A percentile compares a stretch with the other conserved stretches of the same genome.
phyloP scores from a whole-genome alignment of 1,284 basidiomycete species.

The Ceratobasidium theobromae region DNA sequence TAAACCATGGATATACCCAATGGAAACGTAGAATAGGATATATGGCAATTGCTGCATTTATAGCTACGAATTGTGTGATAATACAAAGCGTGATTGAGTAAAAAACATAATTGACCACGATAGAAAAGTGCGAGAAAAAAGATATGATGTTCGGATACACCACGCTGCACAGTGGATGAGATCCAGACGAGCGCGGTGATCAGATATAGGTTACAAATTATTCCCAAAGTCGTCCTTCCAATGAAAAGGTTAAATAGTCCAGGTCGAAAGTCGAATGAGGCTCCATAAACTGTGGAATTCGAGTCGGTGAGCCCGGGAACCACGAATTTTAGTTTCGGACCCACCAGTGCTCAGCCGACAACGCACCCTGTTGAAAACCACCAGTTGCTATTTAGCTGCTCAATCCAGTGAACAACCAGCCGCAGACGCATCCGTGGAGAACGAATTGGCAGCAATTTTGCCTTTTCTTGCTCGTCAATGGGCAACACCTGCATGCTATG shows the following conservation, averaged over 20 bases:
- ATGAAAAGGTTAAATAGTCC: slow-evolving; percentile 24
- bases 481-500: slow-evolving; percentile 65
- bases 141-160: not conserved
- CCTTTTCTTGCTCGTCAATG: slow-evolving; percentile 94
- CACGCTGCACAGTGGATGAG: not conserved
- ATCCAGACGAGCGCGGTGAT: not conserved
- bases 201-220: slow-evolving; percentile 24
- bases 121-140: not conserved
- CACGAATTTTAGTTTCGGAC: not conserved
- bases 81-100: slow-evolving; percentile 18
- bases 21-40: not conserved
- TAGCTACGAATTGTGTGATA: slow-evolving; percentile 27
- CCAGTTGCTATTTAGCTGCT: slow-evolving; percentile 71
- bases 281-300: slow-evolving; percentile 2
- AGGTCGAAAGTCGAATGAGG: slow-evolving; percentile 23
- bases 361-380: slow-evolving; percentile 51
- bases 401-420: slow-evolving; percentile 92
- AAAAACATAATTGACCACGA: not conserved
- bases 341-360: slow-evolving; percentile 33
- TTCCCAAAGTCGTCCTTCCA: slow-evolving; percentile 20
- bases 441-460: slow-evolving; percentile 87
- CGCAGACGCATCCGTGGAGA: slow-evolving; percentile 75
- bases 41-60: slow-evolving; percentile 15
- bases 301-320: not conserved
- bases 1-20: not conserved